Base-by-base conservation (phyloP, 176 grass and related monocot genomes). In the Triticum monococcum region DNA sequence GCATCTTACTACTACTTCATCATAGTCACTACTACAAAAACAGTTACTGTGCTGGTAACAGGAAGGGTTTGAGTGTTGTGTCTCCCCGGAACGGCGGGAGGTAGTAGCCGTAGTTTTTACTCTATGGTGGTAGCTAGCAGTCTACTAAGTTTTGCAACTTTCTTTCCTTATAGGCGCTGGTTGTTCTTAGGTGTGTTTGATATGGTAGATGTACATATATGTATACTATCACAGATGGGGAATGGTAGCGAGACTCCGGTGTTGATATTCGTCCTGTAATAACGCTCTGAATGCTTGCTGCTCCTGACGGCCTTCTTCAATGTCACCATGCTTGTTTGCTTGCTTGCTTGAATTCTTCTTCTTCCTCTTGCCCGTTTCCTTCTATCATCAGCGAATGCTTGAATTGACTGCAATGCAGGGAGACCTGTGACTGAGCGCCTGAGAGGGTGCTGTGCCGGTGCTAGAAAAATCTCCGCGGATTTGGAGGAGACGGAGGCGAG, bases 221-320 rank as follows among this genome's bases (percentile, higher is more conserved):
- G 81, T 87, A 87, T 79, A 87, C 77, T 75, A 40, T 87, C 80
- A 87, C 67, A 73, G 20, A 90, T 43, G 40, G 52, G 84, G 73
- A 50, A 37, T 77, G 25, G 35, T 79, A 66, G 24, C 18, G 62
- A 65, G 61, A 52, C 14, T 18, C 43, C 22, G 45, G 35, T 86
- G 89, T 90, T 80, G 43, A 84, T 87, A 90, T 79, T 41, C 7
- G 67, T 79, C 38, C 36, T 90, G 85, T 90, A 90, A 90, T 90
- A 90, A 90, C 16, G 10, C 16, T 73, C 36, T 30, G 33, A 67
- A 74, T 90, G 79, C 73, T 80, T 83, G 73, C 66, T 68, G 66
- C 79, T 86, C 52, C 79, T 82, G 64, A 64, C 70, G 79, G 52
- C 48, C 79, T 83, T 54, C n/a, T 12, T 43, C 35, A 57, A 38